Percentiles rank a stretch among this genome's conserved stretches.
These are phyloP conservation scores for Podochytrium sp. DNA, from an alignment of 192 early-diverging fungal species.

Conservation along the genomic window DNA sequence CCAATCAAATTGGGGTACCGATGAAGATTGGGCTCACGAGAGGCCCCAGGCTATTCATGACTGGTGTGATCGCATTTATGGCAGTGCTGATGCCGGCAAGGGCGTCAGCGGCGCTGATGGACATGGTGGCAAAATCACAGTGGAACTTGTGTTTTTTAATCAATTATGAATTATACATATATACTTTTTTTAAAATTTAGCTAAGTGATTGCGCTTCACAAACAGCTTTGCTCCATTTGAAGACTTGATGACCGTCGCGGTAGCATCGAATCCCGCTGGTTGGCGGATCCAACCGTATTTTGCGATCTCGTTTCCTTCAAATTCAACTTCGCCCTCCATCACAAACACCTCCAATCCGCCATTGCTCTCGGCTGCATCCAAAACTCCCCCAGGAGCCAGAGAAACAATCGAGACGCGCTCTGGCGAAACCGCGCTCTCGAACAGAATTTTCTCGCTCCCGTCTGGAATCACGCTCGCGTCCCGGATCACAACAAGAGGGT, in stretches of 20 bases:
- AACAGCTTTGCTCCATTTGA: conserved; percentile 3
- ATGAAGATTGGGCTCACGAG: conserved; percentile 2
- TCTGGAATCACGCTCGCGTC: not conserved
- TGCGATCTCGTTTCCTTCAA: not conserved
- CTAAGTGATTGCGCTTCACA: conserved; percentile 15
- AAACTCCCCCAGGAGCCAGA: not conserved
- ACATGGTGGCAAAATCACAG: too few species aligned
- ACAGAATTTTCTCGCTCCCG: not conserved
- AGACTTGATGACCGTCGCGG: not conserved
- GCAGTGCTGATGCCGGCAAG: not conserved
- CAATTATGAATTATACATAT: too few species aligned
- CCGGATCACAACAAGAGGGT: conserved; percentile 10
- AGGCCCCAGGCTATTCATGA: not conserved
- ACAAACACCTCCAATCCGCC: conserved; percentile 5
- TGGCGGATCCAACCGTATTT: conserved; percentile 25
- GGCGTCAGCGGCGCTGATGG: conserved; percentile 13
- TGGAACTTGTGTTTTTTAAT: too few species aligned
- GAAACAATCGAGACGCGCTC: not conserved
- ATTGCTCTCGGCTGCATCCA: not conserved
- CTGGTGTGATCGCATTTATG: not conserved
- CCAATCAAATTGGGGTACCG: not conserved
- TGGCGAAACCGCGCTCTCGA: not conserved
- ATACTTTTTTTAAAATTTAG: too few species aligned
- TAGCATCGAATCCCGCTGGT: not conserved
- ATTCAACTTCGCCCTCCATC: not conserved